Percentiles rank a stretch among this genome's conserved stretches.
phyloP scores from a whole-genome alignment of 2,329 filamentous ascomycete species.

The Fusarium circinatum region DNA sequence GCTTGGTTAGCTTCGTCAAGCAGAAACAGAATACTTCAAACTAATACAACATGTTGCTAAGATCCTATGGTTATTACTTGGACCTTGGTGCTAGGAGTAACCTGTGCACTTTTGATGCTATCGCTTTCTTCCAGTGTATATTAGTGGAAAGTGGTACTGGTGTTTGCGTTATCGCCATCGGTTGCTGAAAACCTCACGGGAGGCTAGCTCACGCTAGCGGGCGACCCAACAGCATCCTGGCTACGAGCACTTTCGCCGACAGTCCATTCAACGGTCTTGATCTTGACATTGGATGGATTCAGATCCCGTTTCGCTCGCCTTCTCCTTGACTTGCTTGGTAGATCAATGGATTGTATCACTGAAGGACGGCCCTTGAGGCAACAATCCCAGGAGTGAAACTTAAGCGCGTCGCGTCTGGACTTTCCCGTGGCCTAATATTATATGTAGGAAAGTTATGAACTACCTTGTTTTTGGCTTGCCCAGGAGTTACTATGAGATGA shows the following conservation, averaged over 20 bases:
- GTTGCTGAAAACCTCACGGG: background rate
- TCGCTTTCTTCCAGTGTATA: background rate
- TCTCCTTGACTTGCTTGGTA: background rate
- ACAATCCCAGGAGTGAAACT: rapidly evolving
- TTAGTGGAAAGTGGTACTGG: rapidly evolving
- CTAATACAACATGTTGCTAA: background rate
- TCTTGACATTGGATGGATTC: background rate
- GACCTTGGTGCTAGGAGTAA: background rate
- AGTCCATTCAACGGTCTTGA: background rate
- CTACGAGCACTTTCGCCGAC: background rate
- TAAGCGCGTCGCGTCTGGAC: background rate
- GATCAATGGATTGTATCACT: background rate
- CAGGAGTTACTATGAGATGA: background rate
- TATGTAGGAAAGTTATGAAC: too few relatives aligned
- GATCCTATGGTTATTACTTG: background rate
- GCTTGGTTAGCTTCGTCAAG: background rate
- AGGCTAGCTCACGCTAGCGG: background rate
- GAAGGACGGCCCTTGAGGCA: background rate
- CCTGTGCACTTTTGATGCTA: rapidly evolving
- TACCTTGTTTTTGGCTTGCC: too few relatives aligned
- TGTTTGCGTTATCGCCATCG: background rate
- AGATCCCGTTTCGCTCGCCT: background rate
- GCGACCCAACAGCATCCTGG: background rate
- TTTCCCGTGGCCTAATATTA: background rate
- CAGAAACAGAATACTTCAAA: background rate